phyloP scores from a whole-genome alignment of 2,329 filamentous ascomycete species.

The Epichloe hybrida region DNA sequence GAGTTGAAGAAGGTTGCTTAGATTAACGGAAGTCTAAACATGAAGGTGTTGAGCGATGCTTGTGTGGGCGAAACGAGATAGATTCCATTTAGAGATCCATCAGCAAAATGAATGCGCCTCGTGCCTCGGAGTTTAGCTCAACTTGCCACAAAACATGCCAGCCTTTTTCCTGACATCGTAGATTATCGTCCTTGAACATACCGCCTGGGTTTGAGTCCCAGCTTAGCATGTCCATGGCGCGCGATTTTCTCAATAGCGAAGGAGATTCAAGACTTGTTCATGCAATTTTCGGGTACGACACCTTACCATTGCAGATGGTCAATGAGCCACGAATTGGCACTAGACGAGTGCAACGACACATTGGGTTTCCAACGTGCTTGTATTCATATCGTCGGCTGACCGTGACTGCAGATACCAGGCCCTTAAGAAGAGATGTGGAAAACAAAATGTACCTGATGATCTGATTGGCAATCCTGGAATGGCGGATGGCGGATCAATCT shows the following conservation, averaged over 20 bases:
- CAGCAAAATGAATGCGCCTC: neutral
- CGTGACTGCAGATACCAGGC: no score
- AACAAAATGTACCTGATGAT: no score
- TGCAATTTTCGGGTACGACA: neutral
- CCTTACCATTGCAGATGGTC: no score
- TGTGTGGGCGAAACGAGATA: neutral
- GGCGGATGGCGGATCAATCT: no score
- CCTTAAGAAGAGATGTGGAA: no score
- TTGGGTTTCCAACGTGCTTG: no score
- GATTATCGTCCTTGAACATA: neutral
- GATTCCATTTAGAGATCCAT: neutral
- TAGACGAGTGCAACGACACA: no score
- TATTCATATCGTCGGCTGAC: no score
- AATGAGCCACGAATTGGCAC: no score
- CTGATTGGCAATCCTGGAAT: no score
- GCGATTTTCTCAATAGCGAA: neutral
- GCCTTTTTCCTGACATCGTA: neutral
- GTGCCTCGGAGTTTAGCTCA: neutral
- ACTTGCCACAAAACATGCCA: neutral
- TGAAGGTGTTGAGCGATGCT: neutral
- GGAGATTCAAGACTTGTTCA: neutral
- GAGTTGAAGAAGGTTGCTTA: slow-evolving; percentile 5
- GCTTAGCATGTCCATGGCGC: neutral
- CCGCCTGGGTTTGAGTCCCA: neutral
- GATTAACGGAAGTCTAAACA: neutral